These are phyloP conservation scores for Protomyces arabidopsidicola DNA, from an alignment of 1,139 yeast species.

Conservation along the genomic window DNA sequence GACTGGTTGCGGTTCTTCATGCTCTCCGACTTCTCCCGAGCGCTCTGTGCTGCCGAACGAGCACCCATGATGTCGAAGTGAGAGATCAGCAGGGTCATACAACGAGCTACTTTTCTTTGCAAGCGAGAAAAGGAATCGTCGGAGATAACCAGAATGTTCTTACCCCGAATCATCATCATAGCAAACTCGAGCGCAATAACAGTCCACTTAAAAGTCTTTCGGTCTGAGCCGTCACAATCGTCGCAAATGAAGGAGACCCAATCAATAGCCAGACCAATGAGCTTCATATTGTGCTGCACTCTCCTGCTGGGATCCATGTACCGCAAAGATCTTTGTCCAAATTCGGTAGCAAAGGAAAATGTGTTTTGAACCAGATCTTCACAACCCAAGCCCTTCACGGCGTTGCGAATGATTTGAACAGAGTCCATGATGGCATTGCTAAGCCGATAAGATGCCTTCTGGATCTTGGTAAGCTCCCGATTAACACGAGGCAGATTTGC, in stretches of 20 bases:
- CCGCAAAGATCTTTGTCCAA: constrained; percentile 55
- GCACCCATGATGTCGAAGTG: constrained; percentile 99
- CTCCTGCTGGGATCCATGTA: constrained; percentile 55
- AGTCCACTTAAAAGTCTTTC: constrained; percentile 91
- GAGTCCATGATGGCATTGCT: constrained; percentile 64
- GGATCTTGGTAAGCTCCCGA: constrained; percentile 62
- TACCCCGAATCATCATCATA: constrained; percentile 89
- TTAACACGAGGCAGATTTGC: constrained; percentile 74
- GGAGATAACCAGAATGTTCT: constrained; percentile 73
- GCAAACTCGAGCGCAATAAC: constrained; percentile 93
- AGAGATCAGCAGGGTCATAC: constrained; percentile 87
- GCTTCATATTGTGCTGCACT: constrained; percentile 63
- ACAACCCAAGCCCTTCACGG: constrained; percentile 52
- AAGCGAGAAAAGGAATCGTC: constrained; percentile 70
- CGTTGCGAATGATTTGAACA: constrained; percentile 51
- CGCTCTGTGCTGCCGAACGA: constrained; percentile 65
- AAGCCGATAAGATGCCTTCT: constrained; percentile 64
- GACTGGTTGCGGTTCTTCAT: constrained; percentile 26
- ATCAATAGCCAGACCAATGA: constrained; percentile 72
- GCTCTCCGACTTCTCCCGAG: constrained; percentile 49
- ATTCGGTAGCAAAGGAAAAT: constrained; percentile 77
- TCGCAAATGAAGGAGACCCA: constrained; percentile 94
- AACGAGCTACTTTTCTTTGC: constrained; percentile 82
- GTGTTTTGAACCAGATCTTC: constrained; percentile 74
- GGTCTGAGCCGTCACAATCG: constrained; percentile 88